Evolutionary conservation across 2,329 filamentous ascomycete genomes (phyloP).

Genomic region (Trichophyton simii): DNA sequence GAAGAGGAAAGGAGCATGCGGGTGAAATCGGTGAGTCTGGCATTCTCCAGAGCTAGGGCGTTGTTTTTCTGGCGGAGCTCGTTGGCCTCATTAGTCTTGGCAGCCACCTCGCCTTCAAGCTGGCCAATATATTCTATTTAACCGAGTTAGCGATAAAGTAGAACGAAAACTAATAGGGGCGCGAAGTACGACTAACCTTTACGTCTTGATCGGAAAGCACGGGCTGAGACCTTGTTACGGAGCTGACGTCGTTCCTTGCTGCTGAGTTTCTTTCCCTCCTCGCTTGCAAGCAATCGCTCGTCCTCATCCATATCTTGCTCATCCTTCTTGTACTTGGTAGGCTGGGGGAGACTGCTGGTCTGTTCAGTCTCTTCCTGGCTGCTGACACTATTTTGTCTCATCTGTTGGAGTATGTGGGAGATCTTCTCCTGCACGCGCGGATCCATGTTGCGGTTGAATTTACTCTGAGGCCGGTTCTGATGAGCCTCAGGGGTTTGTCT

Average conservation of each 20-base stretch:
- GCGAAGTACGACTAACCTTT: conserved; percentile 55
- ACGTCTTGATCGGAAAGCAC: conserved; percentile 91
- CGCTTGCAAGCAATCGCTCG: conserved; percentile 82
- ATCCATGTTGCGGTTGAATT: conserved; percentile 39
- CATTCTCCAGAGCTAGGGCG: conserved; percentile 72
- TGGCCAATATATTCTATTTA: conserved; percentile 86
- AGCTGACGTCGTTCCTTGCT: conserved; percentile 94
- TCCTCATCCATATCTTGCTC: conserved; percentile 99
- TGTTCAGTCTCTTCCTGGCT: conserved; percentile 37
- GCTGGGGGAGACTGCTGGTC: conserved; percentile 45
- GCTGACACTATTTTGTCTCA: conserved; percentile 60
- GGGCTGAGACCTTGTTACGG: conserved; percentile 97
- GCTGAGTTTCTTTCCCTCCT: conserved; percentile 97
- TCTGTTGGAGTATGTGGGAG: conserved; percentile 79
- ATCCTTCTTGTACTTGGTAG: conserved; percentile 71
- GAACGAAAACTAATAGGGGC: conserved; percentile 9
- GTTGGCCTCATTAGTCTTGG: conserved; percentile 70
- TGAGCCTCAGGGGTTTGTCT: conserved; percentile 19
- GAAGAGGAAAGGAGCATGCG: conserved; percentile 69
- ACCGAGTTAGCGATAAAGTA: conserved; percentile 36
- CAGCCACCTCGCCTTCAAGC: conserved; percentile 77
- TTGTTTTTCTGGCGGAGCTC: conserved; percentile 71
- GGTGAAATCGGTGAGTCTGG: conserved; percentile 63
- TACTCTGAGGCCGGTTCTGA: conserved; percentile 19
- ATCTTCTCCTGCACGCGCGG: conserved; percentile 84